phyloP scores from a whole-genome alignment of 352 stramenopile genomes.

The Phytophthora capsici region DNA sequence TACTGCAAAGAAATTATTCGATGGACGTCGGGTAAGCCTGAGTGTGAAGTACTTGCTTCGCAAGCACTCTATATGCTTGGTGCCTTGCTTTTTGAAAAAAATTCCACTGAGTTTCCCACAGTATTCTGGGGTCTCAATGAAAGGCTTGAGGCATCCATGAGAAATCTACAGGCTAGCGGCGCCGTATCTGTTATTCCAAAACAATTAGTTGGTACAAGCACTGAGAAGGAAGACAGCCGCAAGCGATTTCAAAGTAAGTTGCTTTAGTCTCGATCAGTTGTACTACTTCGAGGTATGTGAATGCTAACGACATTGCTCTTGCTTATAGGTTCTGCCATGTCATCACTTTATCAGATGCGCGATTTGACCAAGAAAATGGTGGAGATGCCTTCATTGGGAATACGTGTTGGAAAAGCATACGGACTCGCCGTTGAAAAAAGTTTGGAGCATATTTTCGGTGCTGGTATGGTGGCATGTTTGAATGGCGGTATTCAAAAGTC shows the following conservation, averaged over 20 bases:
- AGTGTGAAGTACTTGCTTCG: conserved; percentile 38
- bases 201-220: conserved; percentile 1
- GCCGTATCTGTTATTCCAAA: background rate
- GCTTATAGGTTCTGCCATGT: conserved; percentile 42
- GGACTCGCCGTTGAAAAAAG: conserved; percentile 41
- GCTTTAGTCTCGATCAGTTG: background rate
- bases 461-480: conserved; percentile 56
- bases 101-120: conserved; percentile 53
- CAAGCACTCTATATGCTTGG: conserved; percentile 63
- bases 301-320: background rate
- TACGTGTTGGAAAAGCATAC: conserved; percentile 18
- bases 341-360: conserved; percentile 50
- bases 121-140: conserved; percentile 60
- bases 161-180: conserved; percentile 12
- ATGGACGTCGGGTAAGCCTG: conserved; percentile 30
- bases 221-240: conserved; percentile 12
- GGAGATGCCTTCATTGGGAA: conserved; percentile 21
- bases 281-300: too few species aligned
- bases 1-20: conserved; percentile 78
- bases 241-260: conserved; percentile 45
- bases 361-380: conserved; percentile 48
- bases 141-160: conserved; percentile 38
- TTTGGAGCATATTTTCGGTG: conserved; percentile 48
- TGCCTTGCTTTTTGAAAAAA: conserved; percentile 46
- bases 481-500: conserved; percentile 42